Percentiles rank a stretch among this genome's conserved stretches.
These are phyloP conservation scores for Ceratocystis diversiconidia DNA, from an alignment of 2,329 filamentous ascomycete genomes.

Conservation along the genomic window DNA sequence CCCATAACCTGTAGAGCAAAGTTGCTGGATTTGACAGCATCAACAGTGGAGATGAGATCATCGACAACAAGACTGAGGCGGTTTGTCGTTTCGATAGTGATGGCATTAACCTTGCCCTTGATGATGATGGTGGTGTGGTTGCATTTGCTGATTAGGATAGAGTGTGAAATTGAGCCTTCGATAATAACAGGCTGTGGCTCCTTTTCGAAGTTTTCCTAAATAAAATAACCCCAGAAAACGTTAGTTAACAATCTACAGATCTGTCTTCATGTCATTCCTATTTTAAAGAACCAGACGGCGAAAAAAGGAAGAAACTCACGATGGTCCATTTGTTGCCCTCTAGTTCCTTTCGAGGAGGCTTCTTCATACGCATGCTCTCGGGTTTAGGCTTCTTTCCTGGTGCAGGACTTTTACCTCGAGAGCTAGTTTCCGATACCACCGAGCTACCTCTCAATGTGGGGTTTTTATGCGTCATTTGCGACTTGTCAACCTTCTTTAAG, in stretches of 20 bases:
- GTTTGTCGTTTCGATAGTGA: conserved; percentile 81
- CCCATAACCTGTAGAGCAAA: conserved; percentile 90
- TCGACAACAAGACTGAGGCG: conserved; percentile 79
- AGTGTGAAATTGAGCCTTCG: conserved; percentile 69
- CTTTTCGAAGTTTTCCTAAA: conserved; percentile 79
- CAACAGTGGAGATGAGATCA: conserved; percentile 75
- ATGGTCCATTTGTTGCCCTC: conserved; percentile 91
- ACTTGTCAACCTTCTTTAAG: conserved; percentile 84
- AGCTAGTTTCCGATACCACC: conserved; percentile 48
- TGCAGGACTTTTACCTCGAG: conserved; percentile 67
- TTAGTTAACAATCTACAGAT: neutral
- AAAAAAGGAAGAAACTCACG: conserved; percentile 32
- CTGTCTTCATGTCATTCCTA: neutral
- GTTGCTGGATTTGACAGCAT: conserved; percentile 88
- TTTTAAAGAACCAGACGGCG: neutral
- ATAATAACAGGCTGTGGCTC: conserved; percentile 60
- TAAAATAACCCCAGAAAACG: neutral
- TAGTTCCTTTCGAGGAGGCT: conserved; percentile 63
- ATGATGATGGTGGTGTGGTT: conserved; percentile 81
- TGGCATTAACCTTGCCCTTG: conserved; percentile 89
- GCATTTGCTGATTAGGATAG: conserved; percentile 82
- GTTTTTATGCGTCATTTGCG: conserved; percentile 98
- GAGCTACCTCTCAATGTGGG: conserved; percentile 65
- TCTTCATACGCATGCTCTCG: conserved; percentile 71
- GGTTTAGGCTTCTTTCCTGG: conserved; percentile 81